Conservation (phyloP, 371 early-diverging fungal genomes). For the Ordospora colligata region DNA sequence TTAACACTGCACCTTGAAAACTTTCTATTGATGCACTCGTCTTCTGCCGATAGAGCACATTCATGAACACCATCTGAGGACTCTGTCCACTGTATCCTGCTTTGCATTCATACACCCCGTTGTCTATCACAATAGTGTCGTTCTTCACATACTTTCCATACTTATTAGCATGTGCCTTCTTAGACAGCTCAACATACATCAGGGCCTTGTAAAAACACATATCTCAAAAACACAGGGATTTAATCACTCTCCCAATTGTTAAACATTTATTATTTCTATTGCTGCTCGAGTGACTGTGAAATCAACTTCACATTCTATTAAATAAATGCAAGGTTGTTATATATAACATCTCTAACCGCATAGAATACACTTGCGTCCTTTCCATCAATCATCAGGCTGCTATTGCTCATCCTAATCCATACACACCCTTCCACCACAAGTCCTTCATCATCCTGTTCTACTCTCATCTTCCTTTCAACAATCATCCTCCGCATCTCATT, state of each 20-base stretch:
- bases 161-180: background rate
- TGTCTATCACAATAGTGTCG: constrained; percentile 57
- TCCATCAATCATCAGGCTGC: constrained; percentile 38
- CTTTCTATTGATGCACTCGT: constrained; percentile 20
- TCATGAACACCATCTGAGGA: constrained; percentile 41
- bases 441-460: constrained; percentile 44
- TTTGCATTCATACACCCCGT: constrained; percentile 56
- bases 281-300: too few relatives aligned
- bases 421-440: constrained; percentile 42
- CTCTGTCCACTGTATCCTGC: constrained; percentile 44
- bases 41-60: constrained; percentile 54
- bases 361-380: constrained; percentile 41
- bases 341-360: constrained; percentile 42
- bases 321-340: constrained; percentile 39
- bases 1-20: constrained; percentile 15
- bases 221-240: constrained; percentile 10
- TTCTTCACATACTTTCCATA: background rate
- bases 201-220: constrained; percentile 1
- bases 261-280: too few relatives aligned
- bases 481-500: constrained; percentile 44
- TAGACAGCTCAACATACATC: constrained; percentile 15
- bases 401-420: constrained; percentile 34
- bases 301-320: background rate
- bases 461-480: constrained; percentile 51
- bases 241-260: background rate